A percentile compares a stretch with the other conserved stretches of the same genome.
Conservation (phyloP, 192 early-diverging fungal species). For the Phlyctochytrium planicorne region DNA sequence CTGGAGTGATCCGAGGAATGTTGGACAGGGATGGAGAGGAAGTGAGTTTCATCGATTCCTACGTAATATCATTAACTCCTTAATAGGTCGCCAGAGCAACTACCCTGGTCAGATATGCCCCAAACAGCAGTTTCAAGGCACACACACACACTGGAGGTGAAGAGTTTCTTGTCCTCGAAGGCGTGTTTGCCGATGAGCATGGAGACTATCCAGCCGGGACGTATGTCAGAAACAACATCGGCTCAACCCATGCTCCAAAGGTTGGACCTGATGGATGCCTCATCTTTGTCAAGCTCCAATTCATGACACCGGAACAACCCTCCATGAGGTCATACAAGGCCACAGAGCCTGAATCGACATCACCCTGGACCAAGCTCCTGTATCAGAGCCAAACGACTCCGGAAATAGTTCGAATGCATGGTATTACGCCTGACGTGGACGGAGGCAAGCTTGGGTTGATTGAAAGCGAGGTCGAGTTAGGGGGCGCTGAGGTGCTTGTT, state of each 20-base stretch:
- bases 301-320: slow-evolving; percentile 22
- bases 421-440: too few species aligned
- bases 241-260: slow-evolving; percentile 18
- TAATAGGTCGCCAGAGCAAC: slow-evolving; percentile 29
- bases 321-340: slow-evolving; percentile 7
- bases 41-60: too few species aligned
- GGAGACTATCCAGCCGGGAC: slow-evolving; percentile 29
- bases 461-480: too few species aligned
- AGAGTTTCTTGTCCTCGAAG: slow-evolving; percentile 36
- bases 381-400: too few species aligned
- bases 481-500: slow-evolving; percentile 7
- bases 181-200: slow-evolving; percentile 27
- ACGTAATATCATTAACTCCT: too few species aligned
- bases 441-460: too few species aligned
- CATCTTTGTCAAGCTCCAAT: slow-evolving; percentile 29
- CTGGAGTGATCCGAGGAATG: slow-evolving; percentile 12
- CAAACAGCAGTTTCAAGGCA: slow-evolving; percentile 9
- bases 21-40: slow-evolving; percentile 22
- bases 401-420: too few species aligned
- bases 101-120: slow-evolving; percentile 29
- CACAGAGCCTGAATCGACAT: too few species aligned
- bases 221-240: slow-evolving; percentile 26
- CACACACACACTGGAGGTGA: slow-evolving; percentile 33
- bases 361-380: too few species aligned
- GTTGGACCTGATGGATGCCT: slow-evolving; percentile 28